These are phyloP conservation scores for Gracilaria domingensis DNA, from an alignment of 23 red algal genomes.

Conservation along the genomic window DNA sequence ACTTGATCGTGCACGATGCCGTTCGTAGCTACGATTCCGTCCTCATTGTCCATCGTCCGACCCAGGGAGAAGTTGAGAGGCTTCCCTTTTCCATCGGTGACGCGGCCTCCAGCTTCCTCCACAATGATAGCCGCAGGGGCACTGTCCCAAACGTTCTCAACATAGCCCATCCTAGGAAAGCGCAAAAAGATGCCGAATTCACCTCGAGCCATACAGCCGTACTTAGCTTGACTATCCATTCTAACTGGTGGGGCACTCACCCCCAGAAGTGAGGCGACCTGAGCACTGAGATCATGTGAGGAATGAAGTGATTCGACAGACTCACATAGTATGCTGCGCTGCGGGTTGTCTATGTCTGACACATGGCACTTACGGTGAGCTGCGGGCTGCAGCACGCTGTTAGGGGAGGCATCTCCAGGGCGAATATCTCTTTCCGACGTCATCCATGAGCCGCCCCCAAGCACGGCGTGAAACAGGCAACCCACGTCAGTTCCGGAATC, in stretches of 20 bases:
- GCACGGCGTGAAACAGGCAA: conserved; percentile 68
- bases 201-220: conserved; percentile 90
- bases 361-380: conserved; percentile 33
- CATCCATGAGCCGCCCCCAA: conserved; percentile 58
- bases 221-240: conserved; percentile 95
- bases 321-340: conserved; percentile 76
- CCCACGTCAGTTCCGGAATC: conserved; percentile 19
- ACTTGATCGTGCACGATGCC: conserved; percentile 64
- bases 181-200: conserved; percentile 91
- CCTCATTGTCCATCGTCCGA: conserved; percentile 84
- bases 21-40: conserved; percentile 94
- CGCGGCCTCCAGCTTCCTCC: conserved; percentile 88
- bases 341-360: conserved; percentile 29
- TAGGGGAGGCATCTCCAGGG: conserved; percentile 26
- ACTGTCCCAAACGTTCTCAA: conserved; percentile 99
- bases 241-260: conserved; percentile 72
- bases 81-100: conserved; percentile 88
- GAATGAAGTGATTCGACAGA: conserved; percentile 87
- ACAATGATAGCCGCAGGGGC: conserved; percentile 90
- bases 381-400: not conserved
- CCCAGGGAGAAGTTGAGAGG: conserved; percentile 90
- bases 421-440: conserved; percentile 35
- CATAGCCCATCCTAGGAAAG: conserved; percentile 88
- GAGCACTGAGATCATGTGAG: conserved; percentile 74
- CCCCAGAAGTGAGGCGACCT: conserved; percentile 78